These are phyloP conservation scores for Suillus cothurnatus DNA, from an alignment of 768 basidiomycete species.

Conservation along the genomic window DNA sequence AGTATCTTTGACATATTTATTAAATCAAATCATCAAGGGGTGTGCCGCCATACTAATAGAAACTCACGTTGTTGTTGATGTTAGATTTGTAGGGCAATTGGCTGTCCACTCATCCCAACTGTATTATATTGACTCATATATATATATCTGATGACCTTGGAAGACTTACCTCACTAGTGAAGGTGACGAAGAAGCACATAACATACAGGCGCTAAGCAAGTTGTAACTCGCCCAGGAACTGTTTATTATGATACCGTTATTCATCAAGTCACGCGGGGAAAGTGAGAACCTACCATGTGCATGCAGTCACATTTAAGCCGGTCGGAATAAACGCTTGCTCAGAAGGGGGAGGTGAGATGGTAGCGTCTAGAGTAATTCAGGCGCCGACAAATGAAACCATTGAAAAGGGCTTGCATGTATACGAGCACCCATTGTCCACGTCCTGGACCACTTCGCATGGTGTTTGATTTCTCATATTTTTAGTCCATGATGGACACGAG, in stretches of 20 bases:
- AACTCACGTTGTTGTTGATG: slow-evolving; percentile 22
- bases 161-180: slow-evolving; percentile 19
- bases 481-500: slow-evolving; percentile 12
- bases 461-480: slow-evolving; percentile 16
- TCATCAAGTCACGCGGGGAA: neutral
- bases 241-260: neutral
- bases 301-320: slow-evolving; percentile 17
- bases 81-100: slow-evolving; percentile 18
- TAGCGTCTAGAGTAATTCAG: neutral
- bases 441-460: slow-evolving; percentile 22
- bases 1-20: slow-evolving; percentile 18
- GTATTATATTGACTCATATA: slow-evolving; percentile 6
- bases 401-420: slow-evolving; percentile 17
- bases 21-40: neutral
- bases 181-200: slow-evolving; percentile 17
- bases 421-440: slow-evolving; percentile 23
- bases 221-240: slow-evolving; percentile 36
- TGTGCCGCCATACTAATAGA: neutral
- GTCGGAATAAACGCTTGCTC: slow-evolving; percentile 21
- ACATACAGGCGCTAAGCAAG: slow-evolving; percentile 29
- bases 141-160: neutral
- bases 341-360: neutral
- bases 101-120: slow-evolving; percentile 27
- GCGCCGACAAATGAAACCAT: neutral
- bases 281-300: slow-evolving; percentile 24